Conservation (phyloP, 306 rosid genomes). For the Prosopis cineraria region DNA sequence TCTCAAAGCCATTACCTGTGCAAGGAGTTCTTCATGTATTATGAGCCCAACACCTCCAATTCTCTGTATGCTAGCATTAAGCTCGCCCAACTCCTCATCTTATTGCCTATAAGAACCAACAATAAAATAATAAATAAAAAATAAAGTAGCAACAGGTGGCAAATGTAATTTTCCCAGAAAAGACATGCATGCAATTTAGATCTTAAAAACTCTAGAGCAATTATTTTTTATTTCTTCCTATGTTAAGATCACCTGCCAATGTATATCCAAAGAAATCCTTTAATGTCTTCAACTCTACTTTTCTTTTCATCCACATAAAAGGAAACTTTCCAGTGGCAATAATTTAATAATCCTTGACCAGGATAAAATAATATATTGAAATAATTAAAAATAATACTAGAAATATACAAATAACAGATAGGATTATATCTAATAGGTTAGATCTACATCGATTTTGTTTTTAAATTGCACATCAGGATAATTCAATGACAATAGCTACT, state of each 20-base stretch:
- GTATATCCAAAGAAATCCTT: not conserved
- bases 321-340: constrained; percentile 16
- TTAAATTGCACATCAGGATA: not conserved
- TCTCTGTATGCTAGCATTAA: constrained; percentile 86
- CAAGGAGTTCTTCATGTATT: constrained; percentile 87
- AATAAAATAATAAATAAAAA: constrained; percentile 35
- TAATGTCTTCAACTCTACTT: constrained; percentile 1
- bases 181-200: constrained; percentile 4
- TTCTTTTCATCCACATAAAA: constrained; percentile 23
- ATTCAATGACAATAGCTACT: not conserved
- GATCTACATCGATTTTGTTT: not conserved
- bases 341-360: not conserved
- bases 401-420: no score
- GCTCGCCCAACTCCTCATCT: constrained; percentile 95
- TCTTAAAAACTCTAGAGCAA: constrained; percentile 2
- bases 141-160: constrained; percentile 8
- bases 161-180: constrained; percentile 16
- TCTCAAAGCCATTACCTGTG: constrained; percentile 65
- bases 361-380: not conserved
- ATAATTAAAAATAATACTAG: constrained; percentile 18
- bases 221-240: constrained; percentile 11
- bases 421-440: not conserved
- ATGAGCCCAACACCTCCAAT: constrained; percentile 99
- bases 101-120: constrained; percentile 63
- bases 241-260: not conserved